Evolutionary conservation across 2,329 filamentous ascomycete species (phyloP).

Genomic region (Whalleya microplaca): DNA sequence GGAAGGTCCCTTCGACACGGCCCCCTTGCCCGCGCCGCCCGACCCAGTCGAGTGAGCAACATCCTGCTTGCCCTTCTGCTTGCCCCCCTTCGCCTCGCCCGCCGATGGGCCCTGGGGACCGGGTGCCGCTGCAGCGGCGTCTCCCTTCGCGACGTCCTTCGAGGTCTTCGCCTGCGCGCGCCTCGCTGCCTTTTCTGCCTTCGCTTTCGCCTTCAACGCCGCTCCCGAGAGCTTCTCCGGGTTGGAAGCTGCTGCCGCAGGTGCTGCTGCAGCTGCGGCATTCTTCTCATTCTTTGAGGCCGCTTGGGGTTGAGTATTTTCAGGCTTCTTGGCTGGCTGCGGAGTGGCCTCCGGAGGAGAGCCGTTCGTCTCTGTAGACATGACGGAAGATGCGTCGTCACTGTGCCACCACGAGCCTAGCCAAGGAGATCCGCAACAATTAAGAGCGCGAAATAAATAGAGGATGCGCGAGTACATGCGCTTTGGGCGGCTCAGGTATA

Average conservation of each 20-base stretch:
- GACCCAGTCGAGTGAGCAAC: conserved; percentile 36
- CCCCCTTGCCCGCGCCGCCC: conserved; percentile 34
- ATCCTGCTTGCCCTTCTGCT: conserved; percentile 53
- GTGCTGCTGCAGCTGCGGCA: conserved; percentile 30
- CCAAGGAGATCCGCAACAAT: conserved; percentile 1
- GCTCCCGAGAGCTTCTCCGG: conserved; percentile 68
- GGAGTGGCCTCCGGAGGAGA: conserved; percentile 24
- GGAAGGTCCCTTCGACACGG: conserved; percentile 40
- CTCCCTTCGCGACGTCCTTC: conserved; percentile 48
- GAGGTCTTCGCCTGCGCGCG: conserved; percentile 72
- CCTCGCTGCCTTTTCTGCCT: conserved; percentile 88
- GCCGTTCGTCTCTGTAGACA: conserved; percentile 25
- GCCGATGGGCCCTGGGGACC: conserved; percentile 43
- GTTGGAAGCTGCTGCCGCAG: conserved; percentile 34
- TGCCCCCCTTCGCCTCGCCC: conserved; percentile 50
- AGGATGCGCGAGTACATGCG: background rate
- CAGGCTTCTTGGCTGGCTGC: conserved; percentile 17
- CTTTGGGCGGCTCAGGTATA: background rate
- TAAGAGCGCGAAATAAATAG: conserved; percentile 1
- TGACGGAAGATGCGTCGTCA: conserved; percentile 6
- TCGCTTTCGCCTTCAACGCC: conserved; percentile 84
- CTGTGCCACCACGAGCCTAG: conserved; percentile 9
- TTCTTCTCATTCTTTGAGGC: conserved; percentile 25
- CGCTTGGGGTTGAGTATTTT: conserved; percentile 16
- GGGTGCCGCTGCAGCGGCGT: conserved; percentile 38